Conservation (phyloP, 2,329 filamentous ascomycete species). For the Monosporascus sp. region DNA sequence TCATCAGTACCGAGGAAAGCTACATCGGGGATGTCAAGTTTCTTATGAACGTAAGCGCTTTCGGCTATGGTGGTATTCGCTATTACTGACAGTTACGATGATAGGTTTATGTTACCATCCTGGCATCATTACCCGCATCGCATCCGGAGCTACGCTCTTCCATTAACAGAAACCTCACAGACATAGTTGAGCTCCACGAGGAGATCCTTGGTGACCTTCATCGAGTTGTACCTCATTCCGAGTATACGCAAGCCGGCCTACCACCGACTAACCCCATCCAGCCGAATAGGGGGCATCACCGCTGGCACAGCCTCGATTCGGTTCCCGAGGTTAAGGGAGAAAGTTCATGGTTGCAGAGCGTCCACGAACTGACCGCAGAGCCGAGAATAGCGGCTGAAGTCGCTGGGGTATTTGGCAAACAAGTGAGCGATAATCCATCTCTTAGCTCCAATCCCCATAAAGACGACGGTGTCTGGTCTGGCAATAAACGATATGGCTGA, state of each 20-base stretch:
- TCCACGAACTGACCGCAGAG: conserved; percentile 51
- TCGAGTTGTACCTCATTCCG: conserved; percentile 62
- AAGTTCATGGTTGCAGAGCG: conserved; percentile 38
- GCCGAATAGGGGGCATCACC: conserved; percentile 31
- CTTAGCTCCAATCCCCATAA: conserved; percentile 1
- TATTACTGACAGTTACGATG: conserved; percentile 11
- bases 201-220: conserved; percentile 73
- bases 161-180: conserved; percentile 73
- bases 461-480: neutral
- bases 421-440: conserved; percentile 34
- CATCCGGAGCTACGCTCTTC: conserved; percentile 62
- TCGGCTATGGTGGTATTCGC: neutral
- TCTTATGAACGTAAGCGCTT: conserved; percentile 66
- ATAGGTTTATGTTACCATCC: conserved; percentile 69
- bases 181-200: conserved; percentile 80
- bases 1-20: conserved; percentile 79
- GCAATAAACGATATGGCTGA: neutral
- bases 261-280: conserved; percentile 16
- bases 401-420: conserved; percentile 55
- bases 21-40: conserved; percentile 87
- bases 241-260: conserved; percentile 47
- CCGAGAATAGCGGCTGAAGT: conserved; percentile 57
- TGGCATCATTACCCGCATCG: conserved; percentile 65
- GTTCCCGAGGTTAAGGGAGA: conserved; percentile 37
- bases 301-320: conserved; percentile 45